Evolutionary conservation across 2,329 filamentous ascomycete genomes (phyloP).

Genomic region (Verticillium nonalfalfae): DNA sequence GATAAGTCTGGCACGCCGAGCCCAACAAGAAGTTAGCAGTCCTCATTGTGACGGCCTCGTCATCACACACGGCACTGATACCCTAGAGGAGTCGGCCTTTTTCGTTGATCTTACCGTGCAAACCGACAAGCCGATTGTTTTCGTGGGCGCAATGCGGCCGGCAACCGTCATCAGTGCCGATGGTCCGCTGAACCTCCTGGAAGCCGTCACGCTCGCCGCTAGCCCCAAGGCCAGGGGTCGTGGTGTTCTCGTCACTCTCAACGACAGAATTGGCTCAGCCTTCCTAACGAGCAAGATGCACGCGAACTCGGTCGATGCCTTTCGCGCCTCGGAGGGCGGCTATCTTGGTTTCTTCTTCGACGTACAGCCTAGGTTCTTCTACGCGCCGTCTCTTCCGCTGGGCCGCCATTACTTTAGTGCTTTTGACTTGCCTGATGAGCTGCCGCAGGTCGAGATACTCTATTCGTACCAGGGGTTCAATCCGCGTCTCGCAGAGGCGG

Average conservation of each 20-base stretch:
- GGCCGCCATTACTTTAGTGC: slow-evolving; percentile 34
- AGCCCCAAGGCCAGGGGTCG: slow-evolving; percentile 36
- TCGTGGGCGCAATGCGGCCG: slow-evolving; percentile 58
- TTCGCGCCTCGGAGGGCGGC: slow-evolving; percentile 50
- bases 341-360: slow-evolving; percentile 53
- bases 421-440: slow-evolving; percentile 12
- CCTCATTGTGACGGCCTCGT: slow-evolving; percentile 42
- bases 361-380: slow-evolving; percentile 55
- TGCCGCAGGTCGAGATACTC: slow-evolving; percentile 51
- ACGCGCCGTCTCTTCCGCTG: slow-evolving; percentile 39
- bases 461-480: slow-evolving; percentile 49
- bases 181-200: slow-evolving; percentile 55
- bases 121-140: slow-evolving; percentile 51
- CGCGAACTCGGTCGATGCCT: slow-evolving; percentile 57
- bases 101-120: slow-evolving; percentile 53
- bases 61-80: slow-evolving; percentile 61
- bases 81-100: slow-evolving; percentile 57
- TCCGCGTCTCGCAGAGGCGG: slow-evolving; percentile 36
- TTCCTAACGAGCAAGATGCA: slow-evolving; percentile 57
- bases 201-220: slow-evolving; percentile 51
- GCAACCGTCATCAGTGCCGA: slow-evolving; percentile 57
- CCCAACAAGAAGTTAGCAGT: slow-evolving; percentile 39
- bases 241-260: slow-evolving; percentile 54
- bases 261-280: slow-evolving; percentile 39
- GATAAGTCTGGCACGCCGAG: slow-evolving; percentile 37